Evolutionary conservation across 2,329 filamentous ascomycete species (phyloP).

Genomic region (Pestalotiopsis sp.): DNA sequence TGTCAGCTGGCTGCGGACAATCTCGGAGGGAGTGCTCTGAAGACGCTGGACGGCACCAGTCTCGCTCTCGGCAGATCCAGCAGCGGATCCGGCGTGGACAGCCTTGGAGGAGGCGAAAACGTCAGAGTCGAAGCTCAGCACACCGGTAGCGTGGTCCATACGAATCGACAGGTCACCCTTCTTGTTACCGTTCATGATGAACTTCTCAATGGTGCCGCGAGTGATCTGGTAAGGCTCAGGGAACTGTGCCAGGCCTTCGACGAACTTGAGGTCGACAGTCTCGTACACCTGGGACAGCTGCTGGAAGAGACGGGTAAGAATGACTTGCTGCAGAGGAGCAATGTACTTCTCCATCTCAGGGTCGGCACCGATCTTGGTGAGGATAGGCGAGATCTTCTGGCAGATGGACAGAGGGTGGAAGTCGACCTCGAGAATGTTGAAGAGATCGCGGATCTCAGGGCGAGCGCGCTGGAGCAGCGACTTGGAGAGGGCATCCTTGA

Average conservation of each 20-base stretch:
- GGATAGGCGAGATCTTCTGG: conserved; percentile 97
- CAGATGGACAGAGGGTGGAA: conserved; percentile 99
- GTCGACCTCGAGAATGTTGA: conserved; percentile 98
- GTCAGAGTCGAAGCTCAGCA: conserved; percentile 96
- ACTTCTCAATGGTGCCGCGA: conserved; percentile 93
- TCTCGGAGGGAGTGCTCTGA: conserved; percentile 97
- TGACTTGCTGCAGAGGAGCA: conserved; percentile 93
- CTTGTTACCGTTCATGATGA: conserved; percentile 99
- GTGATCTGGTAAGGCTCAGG: conserved; percentile 95
- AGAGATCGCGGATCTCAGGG: conserved; percentile 93
- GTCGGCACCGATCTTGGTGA: conserved; percentile 90
- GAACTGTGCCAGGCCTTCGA: conserved; percentile 92
- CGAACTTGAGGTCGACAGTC: conserved; percentile 91
- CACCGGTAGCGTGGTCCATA: conserved; percentile 91
- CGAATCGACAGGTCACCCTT: conserved; percentile 97
- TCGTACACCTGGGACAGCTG: conserved; percentile 99
- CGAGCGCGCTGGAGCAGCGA: conserved; percentile 89
- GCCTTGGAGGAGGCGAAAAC: conserved; percentile 98
- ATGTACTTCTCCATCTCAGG: conserved; percentile 98
- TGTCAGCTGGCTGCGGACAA: conserved; percentile 91
- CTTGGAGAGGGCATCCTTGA: conserved; percentile 96
- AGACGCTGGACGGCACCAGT: conserved; percentile 86
- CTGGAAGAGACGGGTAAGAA: conserved; percentile 96
- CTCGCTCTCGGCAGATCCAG: conserved; percentile 87
- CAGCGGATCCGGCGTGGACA: conserved; percentile 78